Conservation (phyloP, 2,329 filamentous ascomycete species). For the Claviceps fusiformis region DNA sequence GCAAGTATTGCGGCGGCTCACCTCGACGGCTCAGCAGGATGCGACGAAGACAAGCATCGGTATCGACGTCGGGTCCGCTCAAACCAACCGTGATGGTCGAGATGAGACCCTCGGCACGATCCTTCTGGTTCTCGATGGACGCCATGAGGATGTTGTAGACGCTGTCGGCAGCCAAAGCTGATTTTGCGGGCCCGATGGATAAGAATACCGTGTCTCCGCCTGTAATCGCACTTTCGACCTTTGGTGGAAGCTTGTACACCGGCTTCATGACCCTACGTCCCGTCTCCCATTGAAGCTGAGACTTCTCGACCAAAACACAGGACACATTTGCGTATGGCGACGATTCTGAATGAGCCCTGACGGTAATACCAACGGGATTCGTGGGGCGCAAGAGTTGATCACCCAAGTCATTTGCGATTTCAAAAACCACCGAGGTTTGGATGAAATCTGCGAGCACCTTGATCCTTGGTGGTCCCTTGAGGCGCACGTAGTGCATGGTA, state of each 20-base stretch:
- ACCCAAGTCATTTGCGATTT: constrained; percentile 44
- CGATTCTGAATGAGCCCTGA: constrained; percentile 17
- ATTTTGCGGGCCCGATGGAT: constrained; percentile 14
- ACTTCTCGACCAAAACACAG: constrained; percentile 14
- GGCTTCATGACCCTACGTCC: constrained; percentile 29
- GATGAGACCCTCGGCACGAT: constrained; percentile 22
- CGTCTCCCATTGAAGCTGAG: constrained; percentile 16
- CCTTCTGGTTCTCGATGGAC: constrained; percentile 10
- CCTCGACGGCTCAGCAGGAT: constrained; percentile 14
- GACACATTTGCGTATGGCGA: constrained; percentile 9
- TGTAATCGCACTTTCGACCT: constrained; percentile 14
- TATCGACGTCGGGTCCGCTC: constrained; percentile 10
- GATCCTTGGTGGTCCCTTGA: constrained; percentile 34
- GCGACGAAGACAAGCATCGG: constrained; percentile 16
- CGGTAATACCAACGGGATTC: constrained; percentile 28
- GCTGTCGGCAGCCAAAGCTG: constrained; percentile 14
- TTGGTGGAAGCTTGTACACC: constrained; percentile 14
- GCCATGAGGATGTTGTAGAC: constrained; percentile 14
- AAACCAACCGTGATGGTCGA: constrained; percentile 30
- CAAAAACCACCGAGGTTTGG: constrained; percentile 31
- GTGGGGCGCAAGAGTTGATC: constrained; percentile 38
- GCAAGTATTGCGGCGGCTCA: constrained; percentile 17
- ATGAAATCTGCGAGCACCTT: constrained; percentile 13
- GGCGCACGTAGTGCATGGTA: constrained; percentile 44
- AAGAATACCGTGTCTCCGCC: constrained; percentile 15